Percentiles rank a stretch among this genome's conserved stretches.
Evolutionary conservation across 2,329 filamentous ascomycete genomes (phyloP).

Genomic region (Colletotrichum noveboracense): DNA sequence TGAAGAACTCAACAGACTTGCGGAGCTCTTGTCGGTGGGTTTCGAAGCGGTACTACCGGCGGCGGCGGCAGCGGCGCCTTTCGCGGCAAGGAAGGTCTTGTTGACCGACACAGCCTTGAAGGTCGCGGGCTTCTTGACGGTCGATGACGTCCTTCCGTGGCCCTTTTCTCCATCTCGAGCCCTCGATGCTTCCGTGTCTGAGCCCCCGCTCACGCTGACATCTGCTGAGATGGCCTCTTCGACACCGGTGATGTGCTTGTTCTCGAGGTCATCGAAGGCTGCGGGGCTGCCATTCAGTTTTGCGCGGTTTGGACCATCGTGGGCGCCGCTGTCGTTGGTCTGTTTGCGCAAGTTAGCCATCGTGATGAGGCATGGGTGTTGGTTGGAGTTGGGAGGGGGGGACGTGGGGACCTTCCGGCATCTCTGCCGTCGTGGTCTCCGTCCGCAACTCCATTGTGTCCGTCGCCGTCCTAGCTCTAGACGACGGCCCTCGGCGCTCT

Average conservation of each 20-base stretch:
- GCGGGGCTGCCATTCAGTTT: slow-evolving; percentile 54
- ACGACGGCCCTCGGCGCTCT: background rate
- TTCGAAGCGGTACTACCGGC: slow-evolving; percentile 42
- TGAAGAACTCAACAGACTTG: slow-evolving; percentile 50
- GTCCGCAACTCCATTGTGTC: background rate
- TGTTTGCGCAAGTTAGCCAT: slow-evolving; percentile 34
- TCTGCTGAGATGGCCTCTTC: slow-evolving; percentile 68
- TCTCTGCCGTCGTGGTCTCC: background rate
- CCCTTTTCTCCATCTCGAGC: slow-evolving; percentile 62
- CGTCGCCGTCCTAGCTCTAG: background rate
- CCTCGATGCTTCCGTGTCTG: slow-evolving; percentile 76
- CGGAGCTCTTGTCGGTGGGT: slow-evolving; percentile 52
- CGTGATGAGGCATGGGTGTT: background rate
- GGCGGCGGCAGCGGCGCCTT: slow-evolving; percentile 53
- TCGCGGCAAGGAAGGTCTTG: slow-evolving; percentile 81
- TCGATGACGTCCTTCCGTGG: slow-evolving; percentile 62
- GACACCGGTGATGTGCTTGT: slow-evolving; percentile 61
- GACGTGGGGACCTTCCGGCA: background rate
- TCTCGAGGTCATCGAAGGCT: slow-evolving; percentile 55
- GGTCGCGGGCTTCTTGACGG: slow-evolving; percentile 75
- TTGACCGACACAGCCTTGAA: slow-evolving; percentile 90
- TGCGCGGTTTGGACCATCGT: slow-evolving; percentile 49
- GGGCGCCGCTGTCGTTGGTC: slow-evolving; percentile 42
- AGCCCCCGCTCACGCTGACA: slow-evolving; percentile 75
- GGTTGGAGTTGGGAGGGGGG: background rate